Percentiles rank a stretch among this genome's conserved stretches.
These are phyloP conservation scores for Sarocladium oryzae DNA, from an alignment of 2,329 filamentous ascomycete species.

Conservation along the genomic window DNA sequence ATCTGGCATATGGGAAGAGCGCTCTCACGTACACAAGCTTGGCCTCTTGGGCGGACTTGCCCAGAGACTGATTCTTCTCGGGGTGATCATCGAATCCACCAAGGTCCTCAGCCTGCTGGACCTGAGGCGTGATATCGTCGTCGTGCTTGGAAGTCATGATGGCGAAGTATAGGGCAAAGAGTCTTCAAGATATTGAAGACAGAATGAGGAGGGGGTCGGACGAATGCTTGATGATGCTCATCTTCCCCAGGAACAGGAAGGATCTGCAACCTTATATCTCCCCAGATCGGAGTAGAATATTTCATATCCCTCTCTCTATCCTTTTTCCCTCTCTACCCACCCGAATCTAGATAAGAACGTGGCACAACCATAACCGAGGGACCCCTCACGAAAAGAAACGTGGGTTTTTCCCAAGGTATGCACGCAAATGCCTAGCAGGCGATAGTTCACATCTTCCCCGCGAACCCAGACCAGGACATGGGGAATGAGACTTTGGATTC, in stretches of 20 bases:
- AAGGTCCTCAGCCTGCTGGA: background rate
- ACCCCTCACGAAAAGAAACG: background rate
- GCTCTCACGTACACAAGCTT: background rate
- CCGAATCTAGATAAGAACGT: background rate
- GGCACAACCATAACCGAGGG: background rate
- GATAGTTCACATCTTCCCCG: too few species aligned
- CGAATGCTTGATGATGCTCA: background rate
- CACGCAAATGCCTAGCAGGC: too few species aligned
- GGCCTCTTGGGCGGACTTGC: background rate
- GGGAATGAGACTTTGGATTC: too few species aligned
- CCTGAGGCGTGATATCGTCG: background rate
- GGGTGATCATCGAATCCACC: background rate
- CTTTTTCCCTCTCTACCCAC: too few species aligned
- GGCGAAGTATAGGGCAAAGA: background rate
- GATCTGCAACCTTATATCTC: constrained; percentile 1
- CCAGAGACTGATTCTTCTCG: background rate
- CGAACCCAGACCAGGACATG: too few species aligned
- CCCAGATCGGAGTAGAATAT: background rate
- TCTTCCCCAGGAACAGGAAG: background rate
- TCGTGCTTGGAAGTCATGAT: background rate
- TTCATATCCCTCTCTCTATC: too few species aligned
- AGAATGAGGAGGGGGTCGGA: background rate
- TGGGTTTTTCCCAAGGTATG: too few species aligned
- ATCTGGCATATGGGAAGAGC: too few species aligned
- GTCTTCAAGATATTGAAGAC: background rate